Percentiles rank a stretch among this genome's conserved stretches.
phyloP scores from a whole-genome alignment of 805 yeast genomes.

The Scheffersomyces ergatensis region DNA sequence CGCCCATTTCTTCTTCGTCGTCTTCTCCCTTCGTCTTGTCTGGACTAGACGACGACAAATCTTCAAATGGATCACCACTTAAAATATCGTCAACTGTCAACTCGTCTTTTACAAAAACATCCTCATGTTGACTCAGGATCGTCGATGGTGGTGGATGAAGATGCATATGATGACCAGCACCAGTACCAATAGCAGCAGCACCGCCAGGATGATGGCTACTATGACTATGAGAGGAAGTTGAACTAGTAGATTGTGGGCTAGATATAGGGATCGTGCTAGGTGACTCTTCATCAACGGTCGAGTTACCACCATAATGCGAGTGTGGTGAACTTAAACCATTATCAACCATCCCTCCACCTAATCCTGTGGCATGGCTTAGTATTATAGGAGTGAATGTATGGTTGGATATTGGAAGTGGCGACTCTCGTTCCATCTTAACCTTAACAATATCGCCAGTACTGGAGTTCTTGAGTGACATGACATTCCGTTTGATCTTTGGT shows the following conservation, averaged over 20 bases:
- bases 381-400: background rate
- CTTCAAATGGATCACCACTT: conserved; percentile 12
- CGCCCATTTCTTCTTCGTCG: background rate
- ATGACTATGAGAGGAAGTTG: background rate
- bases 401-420: background rate
- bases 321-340: background rate
- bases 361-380: background rate
- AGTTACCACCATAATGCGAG: conserved; percentile 1
- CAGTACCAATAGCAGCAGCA: background rate
- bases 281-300: conserved; percentile 1
- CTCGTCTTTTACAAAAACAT: background rate
- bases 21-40: background rate
- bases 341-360: background rate
- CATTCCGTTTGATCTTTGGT: background rate
- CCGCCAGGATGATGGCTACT: too few species aligned
- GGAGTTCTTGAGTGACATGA: background rate
- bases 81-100: conserved; percentile 15
- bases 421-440: background rate
- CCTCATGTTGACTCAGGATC: background rate
- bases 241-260: conserved; percentile 3
- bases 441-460: background rate
- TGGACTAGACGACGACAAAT: conserved; percentile 3
- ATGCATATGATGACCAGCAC: background rate
- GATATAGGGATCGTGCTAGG: conserved; percentile 6
- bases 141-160: background rate